Evolutionary conservation across 2,329 filamentous ascomycete species (phyloP).

Genomic region (Clonostachys rhizophaga): DNA sequence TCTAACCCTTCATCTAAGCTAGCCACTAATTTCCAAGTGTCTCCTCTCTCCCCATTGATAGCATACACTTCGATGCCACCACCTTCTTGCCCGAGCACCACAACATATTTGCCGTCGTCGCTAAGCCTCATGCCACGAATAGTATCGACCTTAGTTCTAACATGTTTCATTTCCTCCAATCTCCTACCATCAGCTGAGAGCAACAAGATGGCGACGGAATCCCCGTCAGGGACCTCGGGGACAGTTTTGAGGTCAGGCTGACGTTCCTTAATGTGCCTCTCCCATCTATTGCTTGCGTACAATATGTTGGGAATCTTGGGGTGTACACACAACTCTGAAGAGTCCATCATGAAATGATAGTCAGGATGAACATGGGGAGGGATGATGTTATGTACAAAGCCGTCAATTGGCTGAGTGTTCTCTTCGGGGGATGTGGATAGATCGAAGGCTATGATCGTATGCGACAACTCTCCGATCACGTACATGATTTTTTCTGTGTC

Average conservation of each 20-base stretch:
- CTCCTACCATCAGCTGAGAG: background rate
- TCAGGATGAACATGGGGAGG: background rate
- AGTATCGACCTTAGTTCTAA: background rate
- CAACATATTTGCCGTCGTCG: background rate
- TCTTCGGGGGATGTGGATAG: background rate
- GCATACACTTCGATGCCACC: background rate
- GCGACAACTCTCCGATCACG: background rate
- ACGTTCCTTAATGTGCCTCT: background rate
- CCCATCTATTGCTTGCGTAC: background rate
- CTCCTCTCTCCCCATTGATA: background rate
- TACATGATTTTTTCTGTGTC: background rate
- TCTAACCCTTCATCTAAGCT: background rate
- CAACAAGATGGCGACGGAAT: background rate
- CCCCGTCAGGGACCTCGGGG: background rate
- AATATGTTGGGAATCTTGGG: background rate
- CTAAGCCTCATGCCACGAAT: background rate
- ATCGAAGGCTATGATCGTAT: background rate
- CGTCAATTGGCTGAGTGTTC: background rate
- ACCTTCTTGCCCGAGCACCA: background rate
- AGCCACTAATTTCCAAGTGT: background rate
- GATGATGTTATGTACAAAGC: background rate
- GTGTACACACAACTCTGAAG: background rate
- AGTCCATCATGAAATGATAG: background rate
- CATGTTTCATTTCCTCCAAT: background rate
- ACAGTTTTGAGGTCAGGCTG: background rate